Base-by-base conservation (phyloP, 2,329 filamentous ascomycete species). In the Exophiala alcalophila region DNA sequence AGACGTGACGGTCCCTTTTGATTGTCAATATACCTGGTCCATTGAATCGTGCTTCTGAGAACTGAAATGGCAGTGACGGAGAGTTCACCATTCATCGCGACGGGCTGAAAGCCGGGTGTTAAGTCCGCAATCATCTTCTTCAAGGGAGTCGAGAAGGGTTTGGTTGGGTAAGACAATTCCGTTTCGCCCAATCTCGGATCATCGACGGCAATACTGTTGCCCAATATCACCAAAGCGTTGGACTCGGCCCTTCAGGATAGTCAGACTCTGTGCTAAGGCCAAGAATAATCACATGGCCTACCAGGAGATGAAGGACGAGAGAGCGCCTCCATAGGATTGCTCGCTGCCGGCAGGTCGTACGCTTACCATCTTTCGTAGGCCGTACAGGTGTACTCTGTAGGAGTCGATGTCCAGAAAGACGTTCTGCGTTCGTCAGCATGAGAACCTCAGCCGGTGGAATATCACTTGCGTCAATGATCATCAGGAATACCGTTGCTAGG, bases 401-500 rank as follows among this genome's bases (percentile, higher is more conserved):
- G 48, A 40, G 24, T 44, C 31, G 15, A 40, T 20, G 25, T 50
- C 48, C 20, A 47, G 31, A 20, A 47, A 50, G 5, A 50, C 48
- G 23, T 50, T 50, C 48, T 50, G 28, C 9, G 10, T 4, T 15
- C 2, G 12, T 45, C 24, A 40, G 26, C 14, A 21, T 4, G 11
- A 31, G 4, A 5, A 11, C 16, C 9, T n/a, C 6, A 27, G 18
- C 23, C 7, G 2, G n/a, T 16, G 16, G 16, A 12, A 18, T 4
- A 26, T 23, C 11, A 44, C 44, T 27, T 39, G 47, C 48, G 18
- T 50, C 48, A 27, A 41, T 50, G n/a, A 50, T 50, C 48, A 50
- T 50, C 15, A 50, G 40, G 18, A 50, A 47, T 8, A 50, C 40
- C 2, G 48, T 50, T 14, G 48, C 44, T 16, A 50, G 28, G 19